A percentile compares a stretch with the other conserved stretches of the same genome.
Conservation (phyloP, 352 stramenopile genomes). For the Discostella stelligera region DNA sequence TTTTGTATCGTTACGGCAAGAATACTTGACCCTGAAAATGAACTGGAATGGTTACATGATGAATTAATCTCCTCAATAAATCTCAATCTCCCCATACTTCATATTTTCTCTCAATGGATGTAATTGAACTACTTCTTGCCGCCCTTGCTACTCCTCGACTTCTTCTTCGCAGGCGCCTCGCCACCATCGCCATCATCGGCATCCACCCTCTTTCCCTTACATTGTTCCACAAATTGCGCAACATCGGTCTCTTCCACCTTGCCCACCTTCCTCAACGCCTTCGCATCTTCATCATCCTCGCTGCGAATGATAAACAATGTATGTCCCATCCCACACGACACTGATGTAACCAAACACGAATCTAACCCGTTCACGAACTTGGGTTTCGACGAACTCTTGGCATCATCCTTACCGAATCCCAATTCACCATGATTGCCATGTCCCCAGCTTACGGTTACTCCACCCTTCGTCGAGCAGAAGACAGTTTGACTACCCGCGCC, state of each 20-base stretch:
- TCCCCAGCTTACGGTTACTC: constrained; percentile 78
- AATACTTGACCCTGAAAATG: too few species aligned
- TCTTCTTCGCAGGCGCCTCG: constrained; percentile 45
- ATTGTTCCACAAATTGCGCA: constrained; percentile 35
- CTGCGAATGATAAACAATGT: constrained; percentile 72
- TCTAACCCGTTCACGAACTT: constrained; percentile 73
- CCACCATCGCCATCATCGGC: constrained; percentile 11
- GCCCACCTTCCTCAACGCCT: constrained; percentile 52
- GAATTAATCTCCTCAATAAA: too few species aligned
- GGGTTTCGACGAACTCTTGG: constrained; percentile 71
- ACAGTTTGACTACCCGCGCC: constrained; percentile 61
- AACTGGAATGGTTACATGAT: too few species aligned
- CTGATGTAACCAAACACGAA: constrained; percentile 52
- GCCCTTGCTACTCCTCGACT: constrained; percentile 31
- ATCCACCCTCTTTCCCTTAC: constrained; percentile 35
- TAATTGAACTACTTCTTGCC: constrained; percentile 24
- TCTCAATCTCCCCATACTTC: too few species aligned
- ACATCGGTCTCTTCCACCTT: constrained; percentile 47
- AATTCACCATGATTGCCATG: constrained; percentile 74
- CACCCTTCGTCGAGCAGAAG: constrained; percentile 61
- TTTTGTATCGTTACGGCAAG: too few species aligned
- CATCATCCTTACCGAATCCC: constrained; percentile 58
- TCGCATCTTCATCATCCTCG: constrained; percentile 56
- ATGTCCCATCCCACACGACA: constrained; percentile 77
- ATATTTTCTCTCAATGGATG: too few species aligned